Percentiles rank a stretch among this genome's conserved stretches.
Conservation (phyloP, 2,329 filamentous ascomycete species). For the Penicillium psychrosexuale region DNA sequence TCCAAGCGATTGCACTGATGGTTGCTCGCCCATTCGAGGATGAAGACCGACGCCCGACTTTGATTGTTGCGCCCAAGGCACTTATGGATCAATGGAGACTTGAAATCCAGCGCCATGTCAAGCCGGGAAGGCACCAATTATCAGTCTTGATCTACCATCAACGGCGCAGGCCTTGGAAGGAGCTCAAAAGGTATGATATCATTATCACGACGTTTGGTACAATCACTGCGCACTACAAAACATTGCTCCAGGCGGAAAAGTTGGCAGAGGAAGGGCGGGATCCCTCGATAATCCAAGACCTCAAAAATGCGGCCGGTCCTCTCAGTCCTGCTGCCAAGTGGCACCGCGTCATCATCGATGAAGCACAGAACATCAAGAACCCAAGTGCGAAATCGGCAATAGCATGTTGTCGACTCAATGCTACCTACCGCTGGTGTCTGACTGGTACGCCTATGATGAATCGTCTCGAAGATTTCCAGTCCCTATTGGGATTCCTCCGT, state of each 20-base stretch:
- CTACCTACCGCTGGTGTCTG: conserved; percentile 68
- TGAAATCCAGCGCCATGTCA: conserved; percentile 71
- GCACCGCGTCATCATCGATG: conserved; percentile 71
- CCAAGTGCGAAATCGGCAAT: conserved; percentile 59
- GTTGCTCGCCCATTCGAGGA: conserved; percentile 62
- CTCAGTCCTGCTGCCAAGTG: conserved; percentile 61
- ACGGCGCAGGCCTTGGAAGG: conserved; percentile 54
- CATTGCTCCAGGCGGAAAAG: conserved; percentile 52
- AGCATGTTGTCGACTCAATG: conserved; percentile 57
- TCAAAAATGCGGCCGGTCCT: conserved; percentile 35
- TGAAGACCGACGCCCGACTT: conserved; percentile 64
- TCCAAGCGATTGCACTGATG: conserved; percentile 77
- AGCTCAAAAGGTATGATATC: conserved; percentile 66
- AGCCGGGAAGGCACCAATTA: conserved; percentile 53
- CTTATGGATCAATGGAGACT: conserved; percentile 80
- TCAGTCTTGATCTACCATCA: conserved; percentile 69
- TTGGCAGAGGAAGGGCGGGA: conserved; percentile 48
- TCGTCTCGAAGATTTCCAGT: conserved; percentile 70
- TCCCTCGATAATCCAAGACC: conserved; percentile 9
- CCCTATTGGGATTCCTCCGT: conserved; percentile 70
- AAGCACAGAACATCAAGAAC: conserved; percentile 81
- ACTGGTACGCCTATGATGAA: conserved; percentile 92
- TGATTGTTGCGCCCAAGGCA: conserved; percentile 77
- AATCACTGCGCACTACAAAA: conserved; percentile 64
- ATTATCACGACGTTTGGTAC: conserved; percentile 78